Percentiles rank a stretch among this genome's conserved stretches.
These are phyloP conservation scores for Eucalyptus dawsonii DNA, from an alignment of 345 rosid species.

Conservation along the genomic window DNA sequence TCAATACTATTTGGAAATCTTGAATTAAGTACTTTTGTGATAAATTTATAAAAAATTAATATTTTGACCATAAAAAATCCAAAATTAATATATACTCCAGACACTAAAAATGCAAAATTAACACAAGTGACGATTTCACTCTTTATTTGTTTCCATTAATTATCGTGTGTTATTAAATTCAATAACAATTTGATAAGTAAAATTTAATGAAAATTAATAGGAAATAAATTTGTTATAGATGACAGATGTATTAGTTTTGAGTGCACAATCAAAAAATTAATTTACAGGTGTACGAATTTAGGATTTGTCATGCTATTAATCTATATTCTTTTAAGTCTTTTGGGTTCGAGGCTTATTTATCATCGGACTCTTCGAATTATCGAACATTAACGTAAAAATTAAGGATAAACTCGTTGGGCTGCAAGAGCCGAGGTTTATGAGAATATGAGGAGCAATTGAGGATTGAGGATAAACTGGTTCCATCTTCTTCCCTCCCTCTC, in stretches of 20 bases:
- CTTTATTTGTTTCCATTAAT: too few relatives aligned
- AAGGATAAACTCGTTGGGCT: not conserved
- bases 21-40: too few relatives aligned
- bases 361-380: too few relatives aligned
- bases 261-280: accelerated
- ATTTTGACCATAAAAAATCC: too few relatives aligned
- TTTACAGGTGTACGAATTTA: accelerated
- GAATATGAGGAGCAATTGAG: not conserved
- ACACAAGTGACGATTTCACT: too few relatives aligned
- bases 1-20: too few relatives aligned
- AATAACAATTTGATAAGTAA: accelerated
- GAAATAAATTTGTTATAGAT: accelerated
- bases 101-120: too few relatives aligned
- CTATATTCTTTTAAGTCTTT: accelerated
- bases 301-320: accelerated
- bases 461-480: not conserved
- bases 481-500: not conserved
- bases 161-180: accelerated
- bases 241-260: accelerated
- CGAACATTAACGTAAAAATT: not conserved
- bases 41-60: accelerated
- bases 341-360: too few relatives aligned
- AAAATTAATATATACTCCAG: too few relatives aligned
- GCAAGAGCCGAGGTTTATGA: not conserved
- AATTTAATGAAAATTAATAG: accelerated